A percentile compares a stretch with the other conserved stretches of the same genome.
Conservation (phyloP, 106 monocot genomes). For the Acanthochlamys bracteata region DNA sequence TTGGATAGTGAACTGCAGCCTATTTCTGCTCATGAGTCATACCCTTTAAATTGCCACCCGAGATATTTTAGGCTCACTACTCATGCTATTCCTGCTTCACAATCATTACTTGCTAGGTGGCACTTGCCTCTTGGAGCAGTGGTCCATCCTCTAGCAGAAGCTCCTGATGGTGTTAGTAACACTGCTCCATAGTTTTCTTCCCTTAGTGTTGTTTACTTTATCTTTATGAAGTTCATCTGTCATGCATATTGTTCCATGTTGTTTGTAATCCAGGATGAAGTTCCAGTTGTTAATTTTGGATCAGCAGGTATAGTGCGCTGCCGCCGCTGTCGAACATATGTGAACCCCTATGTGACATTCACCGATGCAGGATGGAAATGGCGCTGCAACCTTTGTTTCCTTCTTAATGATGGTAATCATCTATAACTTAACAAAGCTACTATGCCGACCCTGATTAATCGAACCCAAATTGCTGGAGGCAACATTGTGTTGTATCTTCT, state of each 20-base stretch:
- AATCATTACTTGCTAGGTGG: slow-evolving; percentile 87
- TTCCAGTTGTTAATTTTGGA: slow-evolving; percentile 94
- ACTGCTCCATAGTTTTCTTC: neutral
- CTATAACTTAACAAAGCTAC: neutral
- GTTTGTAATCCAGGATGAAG: slow-evolving; percentile 65
- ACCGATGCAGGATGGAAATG: slow-evolving; percentile 93
- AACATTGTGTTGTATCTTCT: neutral
- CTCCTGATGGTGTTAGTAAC: slow-evolving; percentile 73
- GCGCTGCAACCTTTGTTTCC: slow-evolving; percentile 93
- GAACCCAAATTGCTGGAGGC: neutral
- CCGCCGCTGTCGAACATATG: slow-evolving; percentile 83
- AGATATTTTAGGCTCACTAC: slow-evolving; percentile 86
- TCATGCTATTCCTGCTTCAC: slow-evolving; percentile 84
- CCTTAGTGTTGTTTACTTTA: no score
- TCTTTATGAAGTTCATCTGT: neutral
- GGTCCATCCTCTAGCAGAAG: slow-evolving; percentile 88
- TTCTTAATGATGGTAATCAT: slow-evolving; percentile 89
- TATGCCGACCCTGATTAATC: neutral
- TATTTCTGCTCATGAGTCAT: slow-evolving; percentile 40
- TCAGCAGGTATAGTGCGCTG: slow-evolving; percentile 78
- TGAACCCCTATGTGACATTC: slow-evolving; percentile 91
- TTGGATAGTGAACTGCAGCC: slow-evolving; percentile 56
- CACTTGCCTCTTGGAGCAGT: slow-evolving; percentile 91
- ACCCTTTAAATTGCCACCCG: slow-evolving; percentile 82
- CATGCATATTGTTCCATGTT: neutral